These are phyloP conservation scores for Mortierella sp. DNA, from an alignment of 371 early-diverging fungal species.

Conservation along the genomic window DNA sequence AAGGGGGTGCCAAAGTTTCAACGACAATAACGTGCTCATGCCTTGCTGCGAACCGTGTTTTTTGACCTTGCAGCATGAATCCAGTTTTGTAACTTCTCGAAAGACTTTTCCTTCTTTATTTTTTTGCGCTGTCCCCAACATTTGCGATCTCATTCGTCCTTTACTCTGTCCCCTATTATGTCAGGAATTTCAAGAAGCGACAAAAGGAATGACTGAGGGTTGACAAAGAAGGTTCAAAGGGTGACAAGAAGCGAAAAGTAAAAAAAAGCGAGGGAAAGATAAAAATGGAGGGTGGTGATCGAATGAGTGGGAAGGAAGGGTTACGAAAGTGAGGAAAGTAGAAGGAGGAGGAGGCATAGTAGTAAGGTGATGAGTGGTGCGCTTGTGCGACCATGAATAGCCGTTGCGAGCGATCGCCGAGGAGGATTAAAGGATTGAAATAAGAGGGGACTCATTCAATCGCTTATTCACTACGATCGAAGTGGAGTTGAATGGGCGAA, in stretches of 20 bases:
- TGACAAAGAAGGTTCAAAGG: conserved; percentile 11
- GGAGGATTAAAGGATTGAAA: background rate
- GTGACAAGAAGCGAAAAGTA: background rate
- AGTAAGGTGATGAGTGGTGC: background rate
- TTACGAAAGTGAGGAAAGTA: background rate
- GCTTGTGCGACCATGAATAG: background rate
- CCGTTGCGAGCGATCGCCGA: background rate
- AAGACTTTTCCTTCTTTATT: background rate
- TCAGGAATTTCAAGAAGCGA: background rate
- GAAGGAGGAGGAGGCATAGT: background rate
- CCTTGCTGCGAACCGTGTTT: background rate
- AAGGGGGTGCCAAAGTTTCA: background rate
- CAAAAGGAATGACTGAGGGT: background rate
- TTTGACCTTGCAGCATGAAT: background rate
- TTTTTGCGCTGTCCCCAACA: background rate
- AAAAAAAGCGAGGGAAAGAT: background rate
- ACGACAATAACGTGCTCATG: background rate
- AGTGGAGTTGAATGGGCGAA: background rate
- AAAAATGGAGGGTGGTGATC: background rate
- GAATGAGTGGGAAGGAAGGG: background rate
- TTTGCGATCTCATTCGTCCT: background rate
- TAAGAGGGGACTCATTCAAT: background rate
- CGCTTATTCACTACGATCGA: background rate
- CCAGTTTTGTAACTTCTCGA: background rate
- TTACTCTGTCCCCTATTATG: background rate